Evolutionary conservation across 2,329 filamentous ascomycete species (phyloP), one percentile per base, ranked within the genome.

Genomic region (Cladophialophora yegresii): DNA sequence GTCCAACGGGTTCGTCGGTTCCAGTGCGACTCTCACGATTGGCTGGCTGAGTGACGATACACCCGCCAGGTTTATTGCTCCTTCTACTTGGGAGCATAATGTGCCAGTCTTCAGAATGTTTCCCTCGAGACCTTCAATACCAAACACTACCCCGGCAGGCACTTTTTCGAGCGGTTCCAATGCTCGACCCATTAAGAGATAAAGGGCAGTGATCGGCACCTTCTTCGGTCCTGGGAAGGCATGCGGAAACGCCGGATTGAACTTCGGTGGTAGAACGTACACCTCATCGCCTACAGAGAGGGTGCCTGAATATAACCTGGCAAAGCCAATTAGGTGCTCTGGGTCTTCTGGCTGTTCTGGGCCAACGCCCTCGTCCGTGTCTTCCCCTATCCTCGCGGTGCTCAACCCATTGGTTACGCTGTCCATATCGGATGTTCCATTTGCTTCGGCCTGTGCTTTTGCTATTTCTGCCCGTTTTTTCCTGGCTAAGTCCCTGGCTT

Each of bases 41-140:
- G 95, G 95, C 60, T 93, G 89, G 4, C 89, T 90, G 33, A 86
- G 87, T 77, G 93, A 87, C 61, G 83, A 87, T 8, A 98, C 87
- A 68, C 93, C 93, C 0, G 93, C 95, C 58, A 99, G 81, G 77
- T 99, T 99, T 71, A 96, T 87, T 6, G 91, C 88, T 16, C 95
- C 95, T 55, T 92, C 89, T 0, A 96, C 80, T 68, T 90, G 89
- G 69, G 91, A 96, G 79, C 92, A 97, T 3, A 99, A 82, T 0
- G 95, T 99, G 12, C 93, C 95, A 0, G 92, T 96, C 76, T 99
- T 99, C 61, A 99, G 83, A n/a, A 99, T 89, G 66, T 93, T 89
- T 16, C 93, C 93, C 73, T 95, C 93, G 0, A 99, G 85, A 1
- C 95, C 95, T 33, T 89, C 92, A 61, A 99, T 95, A 26, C 95